Evolutionary conservation across 176 grass and related monocot species (phyloP).

Genomic region (Elaeis guineensis): DNA sequence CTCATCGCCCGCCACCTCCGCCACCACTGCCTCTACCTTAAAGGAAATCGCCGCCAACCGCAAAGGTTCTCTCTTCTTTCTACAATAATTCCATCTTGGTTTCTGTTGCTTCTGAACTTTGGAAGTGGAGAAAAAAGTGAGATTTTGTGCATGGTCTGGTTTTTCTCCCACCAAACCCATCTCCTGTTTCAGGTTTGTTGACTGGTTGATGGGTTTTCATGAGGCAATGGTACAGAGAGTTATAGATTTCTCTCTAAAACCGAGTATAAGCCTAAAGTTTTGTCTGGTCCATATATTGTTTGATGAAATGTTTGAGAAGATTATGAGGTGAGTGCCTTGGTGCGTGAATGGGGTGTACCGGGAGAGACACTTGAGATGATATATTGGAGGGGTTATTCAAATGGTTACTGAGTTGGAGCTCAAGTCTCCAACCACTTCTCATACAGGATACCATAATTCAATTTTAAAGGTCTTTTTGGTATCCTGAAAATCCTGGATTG

Average conservation of each 20-base stretch:
- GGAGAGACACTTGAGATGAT: neutral
- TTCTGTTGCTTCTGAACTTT: neutral
- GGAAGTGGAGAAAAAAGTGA: too few relatives aligned
- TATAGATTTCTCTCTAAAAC: neutral
- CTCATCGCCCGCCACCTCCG: conserved; percentile 11
- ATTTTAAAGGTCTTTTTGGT: too few relatives aligned
- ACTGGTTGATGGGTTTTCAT: too few relatives aligned
- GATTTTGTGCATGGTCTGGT: neutral
- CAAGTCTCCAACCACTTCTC: too few relatives aligned
- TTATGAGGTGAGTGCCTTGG: neutral
- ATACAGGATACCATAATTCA: too few relatives aligned
- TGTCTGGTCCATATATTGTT: conserved; percentile 24
- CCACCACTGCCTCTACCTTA: conserved; percentile 21
- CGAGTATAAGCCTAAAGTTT: neutral
- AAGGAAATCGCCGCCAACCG: conserved; percentile 65
- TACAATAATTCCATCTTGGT: neutral
- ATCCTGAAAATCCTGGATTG: too few relatives aligned
- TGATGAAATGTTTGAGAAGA: conserved; percentile 28
- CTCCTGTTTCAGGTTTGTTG: too few relatives aligned
- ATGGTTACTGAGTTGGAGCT: too few relatives aligned
- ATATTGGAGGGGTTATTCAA: too few relatives aligned
- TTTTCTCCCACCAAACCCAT: too few relatives aligned
- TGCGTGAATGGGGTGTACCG: neutral
- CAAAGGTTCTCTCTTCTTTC: conserved; percentile 39
- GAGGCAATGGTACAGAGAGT: too few relatives aligned